Evolutionary conservation across 768 basidiomycete genomes (phyloP), one percentile per base, ranked within the genome.

Genomic region (Mycena belliarum): DNA sequence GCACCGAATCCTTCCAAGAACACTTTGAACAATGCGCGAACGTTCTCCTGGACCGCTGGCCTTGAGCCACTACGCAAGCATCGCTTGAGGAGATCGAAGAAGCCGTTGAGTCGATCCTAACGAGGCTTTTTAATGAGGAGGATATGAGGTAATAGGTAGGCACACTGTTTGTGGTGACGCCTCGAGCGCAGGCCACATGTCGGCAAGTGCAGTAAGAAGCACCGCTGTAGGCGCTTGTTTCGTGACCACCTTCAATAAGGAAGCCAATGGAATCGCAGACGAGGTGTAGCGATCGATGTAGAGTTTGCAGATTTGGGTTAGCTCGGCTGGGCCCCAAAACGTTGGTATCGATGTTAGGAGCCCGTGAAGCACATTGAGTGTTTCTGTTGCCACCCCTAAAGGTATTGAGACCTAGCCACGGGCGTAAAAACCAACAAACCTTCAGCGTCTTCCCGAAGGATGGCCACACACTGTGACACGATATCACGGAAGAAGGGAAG

Each of bases 401-500:
- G 20, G 33, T 23, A 33, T 56, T 55, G 50, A 61, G 25, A 47
- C 40, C 56, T 41, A 32, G n/a, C n/a, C 12, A 32, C 12, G 12
- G 29, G 12, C 38, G 15, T 24, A 20, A 21, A 4, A 21, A 16
- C 23, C 16, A 52, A 62, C 65, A 38, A 60, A 79, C 83, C 66
- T 62, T 68, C 69, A 28, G 75, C 66, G 24, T 68, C 69, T 40
- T 81, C 77, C 20, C 75, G 78, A 44, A 87, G 73, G 26, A 84
- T 68, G 21, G 69, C 53, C 32, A 85, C 73, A 56, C 83, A 83
- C 51, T 85, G 78, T 6, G 83, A 72, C 16, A 90, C 80, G 44
- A 95, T 82, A 15, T 84, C 79, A 50, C 84, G 84, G 73, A 97
- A 88, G 72, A 85, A 81, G 6, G 96, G 93, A 48, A 99, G 93